phyloP scores from a whole-genome alignment of 106 monocot genomes.

The Phalaenopsis equestris region DNA sequence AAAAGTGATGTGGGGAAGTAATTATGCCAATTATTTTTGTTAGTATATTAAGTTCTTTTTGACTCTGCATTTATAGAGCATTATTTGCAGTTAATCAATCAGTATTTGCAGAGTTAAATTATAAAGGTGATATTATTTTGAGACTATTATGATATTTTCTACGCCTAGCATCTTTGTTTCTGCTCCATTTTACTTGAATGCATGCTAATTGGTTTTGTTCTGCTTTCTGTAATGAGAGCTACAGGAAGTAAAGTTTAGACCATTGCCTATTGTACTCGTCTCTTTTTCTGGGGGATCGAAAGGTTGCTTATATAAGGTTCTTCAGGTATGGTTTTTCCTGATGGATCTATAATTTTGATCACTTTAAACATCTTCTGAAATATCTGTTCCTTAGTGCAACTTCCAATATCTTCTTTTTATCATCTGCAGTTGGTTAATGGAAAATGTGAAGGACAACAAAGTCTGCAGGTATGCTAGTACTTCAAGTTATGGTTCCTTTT shows the following conservation, averaged over 20 bases:
- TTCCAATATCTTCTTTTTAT: neutral
- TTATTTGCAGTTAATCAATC: neutral
- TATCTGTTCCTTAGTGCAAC: neutral
- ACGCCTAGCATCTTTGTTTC: neutral
- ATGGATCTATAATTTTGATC: neutral
- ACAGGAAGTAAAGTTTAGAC: slow-evolving; percentile 62
- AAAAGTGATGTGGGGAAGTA: neutral
- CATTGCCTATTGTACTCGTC: slow-evolving; percentile 57
- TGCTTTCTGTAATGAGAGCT: neutral
- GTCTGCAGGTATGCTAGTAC: slow-evolving; percentile 24
- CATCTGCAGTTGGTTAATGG: slow-evolving; percentile 63
- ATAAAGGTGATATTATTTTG: neutral
- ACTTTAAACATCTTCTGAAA: neutral
- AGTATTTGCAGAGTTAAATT: neutral
- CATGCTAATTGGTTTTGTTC: neutral
- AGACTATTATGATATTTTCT: neutral
- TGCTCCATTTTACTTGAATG: neutral
- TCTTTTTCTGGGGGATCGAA: slow-evolving; percentile 85
- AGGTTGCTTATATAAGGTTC: slow-evolving; percentile 74
- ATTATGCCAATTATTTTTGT: neutral
- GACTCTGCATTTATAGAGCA: neutral
- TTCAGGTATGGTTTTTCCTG: slow-evolving; percentile 49
- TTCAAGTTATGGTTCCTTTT: neutral
- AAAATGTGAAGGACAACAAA: slow-evolving; percentile 45
- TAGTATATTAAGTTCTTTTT: neutral